Percentiles rank a stretch among this genome's conserved stretches.
Evolutionary conservation across 345 rosid species (phyloP).

Genomic region (Raphanus raphanistrum): DNA sequence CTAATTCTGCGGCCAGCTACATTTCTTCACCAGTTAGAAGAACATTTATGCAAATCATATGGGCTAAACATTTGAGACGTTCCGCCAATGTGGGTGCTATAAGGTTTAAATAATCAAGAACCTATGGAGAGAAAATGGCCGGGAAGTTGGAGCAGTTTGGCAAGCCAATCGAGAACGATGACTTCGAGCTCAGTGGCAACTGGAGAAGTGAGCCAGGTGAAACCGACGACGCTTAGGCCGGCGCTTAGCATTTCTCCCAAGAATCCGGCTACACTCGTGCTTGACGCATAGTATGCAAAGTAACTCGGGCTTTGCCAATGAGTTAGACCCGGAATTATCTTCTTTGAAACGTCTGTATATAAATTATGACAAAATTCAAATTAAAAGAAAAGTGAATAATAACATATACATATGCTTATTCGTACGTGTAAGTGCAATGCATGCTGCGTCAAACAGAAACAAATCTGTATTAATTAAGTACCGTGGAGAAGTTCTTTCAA

Average conservation of each 20-base stretch:
- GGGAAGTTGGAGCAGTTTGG: constrained; percentile 72
- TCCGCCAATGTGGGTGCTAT: not conserved
- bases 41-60: not conserved
- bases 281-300: constrained; percentile 34
- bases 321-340: constrained; percentile 38
- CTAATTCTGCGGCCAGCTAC: not conserved
- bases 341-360: constrained; percentile 19
- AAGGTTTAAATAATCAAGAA: not conserved
- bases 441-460: not conserved
- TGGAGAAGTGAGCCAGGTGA: constrained; percentile 34
- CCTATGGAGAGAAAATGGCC: constrained; percentile 71
- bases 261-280: constrained; percentile 36
- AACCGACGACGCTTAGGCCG: constrained; percentile 32
- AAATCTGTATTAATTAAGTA: not conserved
- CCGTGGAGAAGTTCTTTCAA: constrained; percentile 31
- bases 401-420: not conserved
- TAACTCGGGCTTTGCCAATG: constrained; percentile 40
- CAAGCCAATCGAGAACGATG: constrained; percentile 83
- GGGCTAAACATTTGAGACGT: not conserved
- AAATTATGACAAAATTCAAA: not conserved
- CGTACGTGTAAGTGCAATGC: not conserved
- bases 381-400: too few species aligned
- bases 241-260: constrained; percentile 37
- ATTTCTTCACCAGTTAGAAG: not conserved
- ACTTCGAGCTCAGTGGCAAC: constrained; percentile 39